Base-by-base conservation (phyloP, 169 alveolate species). In the Plasmodium knowlesi region DNA sequence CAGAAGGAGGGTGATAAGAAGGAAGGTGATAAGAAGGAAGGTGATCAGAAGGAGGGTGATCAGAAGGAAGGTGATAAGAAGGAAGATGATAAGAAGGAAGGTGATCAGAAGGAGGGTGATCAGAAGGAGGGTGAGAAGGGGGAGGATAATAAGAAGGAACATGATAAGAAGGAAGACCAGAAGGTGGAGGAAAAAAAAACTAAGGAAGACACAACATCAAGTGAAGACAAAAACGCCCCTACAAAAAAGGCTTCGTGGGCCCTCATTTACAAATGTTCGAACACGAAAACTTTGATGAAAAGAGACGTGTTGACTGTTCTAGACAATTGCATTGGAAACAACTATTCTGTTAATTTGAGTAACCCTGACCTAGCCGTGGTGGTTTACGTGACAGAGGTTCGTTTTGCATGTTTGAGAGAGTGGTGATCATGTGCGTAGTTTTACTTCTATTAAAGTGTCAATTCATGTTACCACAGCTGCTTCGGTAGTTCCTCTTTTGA, bases 351-450 rank as follows among this genome's bases (percentile, higher is more conserved):
- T 10, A 95, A 95, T 83, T 80, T 96, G 39, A 34, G 74, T 10
- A 78, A 22, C 22, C 97, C 97, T 9, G 97, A 96, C 82, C 86
- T 94, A 81, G 89, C 96, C 34, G 53, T 96, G 22, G 57, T 96
- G 34, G 96, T 96, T 5, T 79, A 95, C 30, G 97, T 96, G 4
- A 95, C 95, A 12, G 96, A 96, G 97, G 97, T 96, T 39, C 46
- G 94, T 4, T 30, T 46, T 30, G 22, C 22, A 41, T 46, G 8
- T 46, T 5, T 72, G 37, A 67, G 41, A 25, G 41, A 67, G 8
- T 50, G 61, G 61, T 6, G 61, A 1, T 3, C 2, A 50, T 50
- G 61, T 50, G 22, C 3, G 0, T 16, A 0, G 22, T 50, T 50
- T 50, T 50, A 3, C 61, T 50, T 4, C 14, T 50, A 50, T 16